Conservation (phyloP, 805 yeast genomes). For the Kluyveromyces siamensis region DNA sequence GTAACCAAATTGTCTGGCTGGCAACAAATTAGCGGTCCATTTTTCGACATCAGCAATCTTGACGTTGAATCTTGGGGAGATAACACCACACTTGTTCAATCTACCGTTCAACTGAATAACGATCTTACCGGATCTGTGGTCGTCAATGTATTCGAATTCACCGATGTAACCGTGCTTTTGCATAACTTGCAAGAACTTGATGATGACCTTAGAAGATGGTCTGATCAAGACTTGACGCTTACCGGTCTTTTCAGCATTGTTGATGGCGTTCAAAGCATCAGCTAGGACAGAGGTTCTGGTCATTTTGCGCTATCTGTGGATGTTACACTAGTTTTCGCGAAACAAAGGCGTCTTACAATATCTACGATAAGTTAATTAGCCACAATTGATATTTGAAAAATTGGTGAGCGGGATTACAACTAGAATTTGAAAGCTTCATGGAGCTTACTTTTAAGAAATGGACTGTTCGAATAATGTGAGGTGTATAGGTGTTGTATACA, state of each 20-base stretch:
- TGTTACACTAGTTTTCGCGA: not conserved
- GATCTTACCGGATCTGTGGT: constrained; percentile 98
- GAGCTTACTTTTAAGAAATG: not conserved
- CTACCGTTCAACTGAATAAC: constrained; percentile 96
- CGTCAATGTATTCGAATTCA: constrained; percentile 96
- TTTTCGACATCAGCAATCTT: constrained; percentile 92
- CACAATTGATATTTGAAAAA: not conserved
- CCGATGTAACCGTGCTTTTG: constrained; percentile 99
- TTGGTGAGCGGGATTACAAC: not conserved
- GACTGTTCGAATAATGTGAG: not conserved
- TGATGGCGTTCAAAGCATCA: constrained; percentile 95
- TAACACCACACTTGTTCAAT: constrained; percentile 97
- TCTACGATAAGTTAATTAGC: not conserved
- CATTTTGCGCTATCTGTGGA: constrained; percentile 40
- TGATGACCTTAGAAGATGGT: constrained; percentile 97
- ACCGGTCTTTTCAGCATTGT: constrained; percentile 99
- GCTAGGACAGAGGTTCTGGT: constrained; percentile 98
- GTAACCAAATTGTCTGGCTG: constrained; percentile 99
- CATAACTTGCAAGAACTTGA: constrained; percentile 93
- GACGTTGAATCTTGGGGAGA: constrained; percentile 97
- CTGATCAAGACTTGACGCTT: constrained; percentile 97
- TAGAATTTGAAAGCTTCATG: not conserved
- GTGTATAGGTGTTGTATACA: not conserved
- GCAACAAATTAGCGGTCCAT: constrained; percentile 97
- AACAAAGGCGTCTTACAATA: too few relatives aligned